These are phyloP conservation scores for Russula sp. DNA, from an alignment of 768 basidiomycete genomes.

Conservation along the genomic window DNA sequence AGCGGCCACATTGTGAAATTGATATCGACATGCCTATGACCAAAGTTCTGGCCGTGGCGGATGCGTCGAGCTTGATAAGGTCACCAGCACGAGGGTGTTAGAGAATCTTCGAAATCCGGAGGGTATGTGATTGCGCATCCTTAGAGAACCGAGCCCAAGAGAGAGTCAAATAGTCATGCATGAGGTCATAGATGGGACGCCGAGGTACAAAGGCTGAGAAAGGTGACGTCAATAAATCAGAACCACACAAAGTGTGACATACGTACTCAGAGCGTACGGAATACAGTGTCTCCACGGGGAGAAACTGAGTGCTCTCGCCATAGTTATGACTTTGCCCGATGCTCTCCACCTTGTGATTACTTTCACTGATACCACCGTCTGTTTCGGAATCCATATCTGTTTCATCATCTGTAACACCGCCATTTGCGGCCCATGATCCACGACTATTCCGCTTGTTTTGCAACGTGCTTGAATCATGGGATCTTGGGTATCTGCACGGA, in stretches of 20 bases:
- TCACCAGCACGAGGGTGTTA: conserved; percentile 86
- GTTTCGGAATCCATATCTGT: conserved; percentile 69
- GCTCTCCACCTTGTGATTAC: conserved; percentile 80
- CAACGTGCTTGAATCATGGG: conserved; percentile 56
- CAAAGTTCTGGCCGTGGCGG: conserved; percentile 69
- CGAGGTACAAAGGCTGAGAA: conserved; percentile 76
- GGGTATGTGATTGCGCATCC: conserved; percentile 88
- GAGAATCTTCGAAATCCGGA: conserved; percentile 85
- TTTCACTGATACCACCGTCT: conserved; percentile 78
- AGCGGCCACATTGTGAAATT: conserved; percentile 98
- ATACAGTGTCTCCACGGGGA: conserved; percentile 87
- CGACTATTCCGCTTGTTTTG: conserved; percentile 54
- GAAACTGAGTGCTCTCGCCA: conserved; percentile 83
- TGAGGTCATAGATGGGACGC: conserved; percentile 90
- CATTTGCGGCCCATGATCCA: conserved; percentile 66
- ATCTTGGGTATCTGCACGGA: conserved; percentile 59
- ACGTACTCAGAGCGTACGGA: conserved; percentile 85
- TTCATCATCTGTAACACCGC: conserved; percentile 57
- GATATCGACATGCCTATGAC: conserved; percentile 84
- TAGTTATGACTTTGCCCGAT: conserved; percentile 71
- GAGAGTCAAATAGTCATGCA: conserved; percentile 94
- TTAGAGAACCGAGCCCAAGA: conserved; percentile 94
- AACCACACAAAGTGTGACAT: conserved; percentile 16
- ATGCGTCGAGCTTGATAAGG: conserved; percentile 81
- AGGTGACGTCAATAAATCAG: conserved; percentile 4